phyloP scores from a whole-genome alignment of 2,329 filamentous ascomycete species.

The Aspergillus japonicus region DNA sequence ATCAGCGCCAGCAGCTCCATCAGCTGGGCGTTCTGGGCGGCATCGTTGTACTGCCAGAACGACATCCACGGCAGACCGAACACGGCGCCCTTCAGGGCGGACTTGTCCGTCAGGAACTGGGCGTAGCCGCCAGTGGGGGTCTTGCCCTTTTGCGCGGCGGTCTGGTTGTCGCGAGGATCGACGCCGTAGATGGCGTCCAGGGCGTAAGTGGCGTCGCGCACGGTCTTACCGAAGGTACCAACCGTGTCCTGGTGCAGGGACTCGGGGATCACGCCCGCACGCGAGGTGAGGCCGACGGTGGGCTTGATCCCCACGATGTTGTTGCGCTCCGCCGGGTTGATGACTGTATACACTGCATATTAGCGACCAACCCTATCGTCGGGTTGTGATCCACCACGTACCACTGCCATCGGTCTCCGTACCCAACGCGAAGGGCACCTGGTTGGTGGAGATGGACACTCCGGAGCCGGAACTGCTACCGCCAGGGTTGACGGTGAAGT shows the following conservation, averaged over 20 bases:
- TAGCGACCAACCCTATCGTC: background rate
- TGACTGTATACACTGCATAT: conserved; percentile 46
- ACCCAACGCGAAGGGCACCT: conserved; percentile 64
- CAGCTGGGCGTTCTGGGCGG: conserved; percentile 56
- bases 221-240: conserved; percentile 65
- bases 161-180: conserved; percentile 66
- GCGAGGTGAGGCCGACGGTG: conserved; percentile 69
- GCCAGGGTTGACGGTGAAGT: conserved; percentile 66
- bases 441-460: conserved; percentile 63
- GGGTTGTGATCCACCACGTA: conserved; percentile 20
- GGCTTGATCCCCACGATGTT: conserved; percentile 72
- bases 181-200: conserved; percentile 68
- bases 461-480: conserved; percentile 68
- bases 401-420: conserved; percentile 72
- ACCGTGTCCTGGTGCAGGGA: conserved; percentile 67
- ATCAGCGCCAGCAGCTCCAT: conserved; percentile 55
- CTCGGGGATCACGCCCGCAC: conserved; percentile 64
- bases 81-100: conserved; percentile 57
- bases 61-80: conserved; percentile 72
- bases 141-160: conserved; percentile 54
- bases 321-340: conserved; percentile 69
- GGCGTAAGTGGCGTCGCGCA: conserved; percentile 65
- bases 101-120: conserved; percentile 55
- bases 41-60: conserved; percentile 65
- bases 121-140: conserved; percentile 59